Evolutionary conservation across 169 alveolate genomes (phyloP).

Genomic region (Eimeria acervulina): DNA sequence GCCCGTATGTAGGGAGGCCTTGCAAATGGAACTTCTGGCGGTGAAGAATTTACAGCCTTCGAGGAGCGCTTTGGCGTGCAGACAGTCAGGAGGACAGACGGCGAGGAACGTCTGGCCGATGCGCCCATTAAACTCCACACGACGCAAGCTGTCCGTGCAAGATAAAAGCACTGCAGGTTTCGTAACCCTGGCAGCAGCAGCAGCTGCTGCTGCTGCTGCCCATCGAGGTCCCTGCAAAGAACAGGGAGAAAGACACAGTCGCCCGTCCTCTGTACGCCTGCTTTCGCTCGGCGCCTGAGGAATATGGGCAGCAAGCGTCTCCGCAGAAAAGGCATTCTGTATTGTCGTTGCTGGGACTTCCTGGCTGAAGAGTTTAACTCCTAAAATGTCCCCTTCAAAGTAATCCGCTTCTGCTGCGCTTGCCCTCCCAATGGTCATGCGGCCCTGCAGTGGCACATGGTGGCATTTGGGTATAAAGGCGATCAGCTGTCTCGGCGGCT

Average conservation of each 20-base stretch:
- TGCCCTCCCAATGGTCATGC: constrained; percentile 86
- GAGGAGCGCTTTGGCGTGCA: constrained; percentile 84
- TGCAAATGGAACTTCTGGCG: constrained; percentile 93
- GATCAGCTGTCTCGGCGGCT: not conserved
- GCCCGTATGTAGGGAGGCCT: constrained; percentile 91
- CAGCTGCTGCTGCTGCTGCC: constrained; percentile 34
- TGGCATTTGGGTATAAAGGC: not conserved
- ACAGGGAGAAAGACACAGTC: constrained; percentile 82
- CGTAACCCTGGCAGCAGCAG: constrained; percentile 16
- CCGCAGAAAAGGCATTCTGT: constrained; percentile 16
- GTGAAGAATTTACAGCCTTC: constrained; percentile 91
- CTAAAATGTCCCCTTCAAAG: constrained; percentile 88
- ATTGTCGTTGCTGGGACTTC: constrained; percentile 80
- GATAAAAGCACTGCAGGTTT: constrained; percentile 49
- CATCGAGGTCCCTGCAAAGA: constrained; percentile 44
- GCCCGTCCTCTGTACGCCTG: constrained; percentile 82
- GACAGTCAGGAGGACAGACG: constrained; percentile 92
- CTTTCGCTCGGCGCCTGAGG: constrained; percentile 64
- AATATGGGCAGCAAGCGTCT: not conserved
- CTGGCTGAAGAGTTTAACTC: constrained; percentile 87
- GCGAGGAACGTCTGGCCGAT: constrained; percentile 88
- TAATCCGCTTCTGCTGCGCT: constrained; percentile 89
- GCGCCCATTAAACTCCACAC: constrained; percentile 71
- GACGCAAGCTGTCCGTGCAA: constrained; percentile 73
- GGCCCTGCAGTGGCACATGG: constrained; percentile 54